phyloP scores from a whole-genome alignment of 1,284 basidiomycete genomes.

The Schizopora paradoxa region DNA sequence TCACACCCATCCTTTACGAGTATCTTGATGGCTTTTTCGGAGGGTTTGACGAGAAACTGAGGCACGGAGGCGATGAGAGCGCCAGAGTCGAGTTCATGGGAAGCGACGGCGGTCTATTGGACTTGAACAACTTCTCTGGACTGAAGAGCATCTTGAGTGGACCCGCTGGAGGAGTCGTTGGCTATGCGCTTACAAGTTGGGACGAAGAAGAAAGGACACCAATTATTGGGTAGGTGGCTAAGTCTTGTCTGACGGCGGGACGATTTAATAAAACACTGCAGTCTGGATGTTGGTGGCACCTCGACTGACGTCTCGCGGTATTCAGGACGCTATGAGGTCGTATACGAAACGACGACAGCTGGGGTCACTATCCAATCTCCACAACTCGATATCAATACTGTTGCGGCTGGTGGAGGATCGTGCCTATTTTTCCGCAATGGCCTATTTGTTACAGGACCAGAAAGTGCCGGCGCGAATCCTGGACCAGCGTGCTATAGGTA shows the following conservation, averaged over 20 bases:
- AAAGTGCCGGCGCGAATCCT: slow-evolving; percentile 81
- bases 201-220: slow-evolving; percentile 60
- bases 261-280: slow-evolving; percentile 23
- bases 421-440: slow-evolving; percentile 79
- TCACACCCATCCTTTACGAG: slow-evolving; percentile 82
- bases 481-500: slow-evolving; percentile 79
- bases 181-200: slow-evolving; percentile 82
- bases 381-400: slow-evolving; percentile 85
- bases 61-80: slow-evolving; percentile 28
- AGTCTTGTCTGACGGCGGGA: slow-evolving; percentile 2
- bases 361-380: slow-evolving; percentile 86
- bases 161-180: slow-evolving; percentile 86
- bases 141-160: slow-evolving; percentile 86
- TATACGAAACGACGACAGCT: slow-evolving; percentile 89
- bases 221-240: slow-evolving; percentile 60
- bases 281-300: slow-evolving; percentile 81
- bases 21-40: slow-evolving; percentile 93
- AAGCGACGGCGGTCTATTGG: slow-evolving; percentile 83
- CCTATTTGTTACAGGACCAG: slow-evolving; percentile 77
- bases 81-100: slow-evolving; percentile 80
- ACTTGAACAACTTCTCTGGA: slow-evolving; percentile 82
- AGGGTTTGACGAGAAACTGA: slow-evolving; percentile 77
- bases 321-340: slow-evolving; percentile 80
- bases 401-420: slow-evolving; percentile 84
- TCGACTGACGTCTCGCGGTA: slow-evolving; percentile 89